A percentile compares a stretch with the other conserved stretches of the same genome.
Evolutionary conservation across 768 basidiomycete genomes (phyloP).

Genomic region (Amanita phalloides): DNA sequence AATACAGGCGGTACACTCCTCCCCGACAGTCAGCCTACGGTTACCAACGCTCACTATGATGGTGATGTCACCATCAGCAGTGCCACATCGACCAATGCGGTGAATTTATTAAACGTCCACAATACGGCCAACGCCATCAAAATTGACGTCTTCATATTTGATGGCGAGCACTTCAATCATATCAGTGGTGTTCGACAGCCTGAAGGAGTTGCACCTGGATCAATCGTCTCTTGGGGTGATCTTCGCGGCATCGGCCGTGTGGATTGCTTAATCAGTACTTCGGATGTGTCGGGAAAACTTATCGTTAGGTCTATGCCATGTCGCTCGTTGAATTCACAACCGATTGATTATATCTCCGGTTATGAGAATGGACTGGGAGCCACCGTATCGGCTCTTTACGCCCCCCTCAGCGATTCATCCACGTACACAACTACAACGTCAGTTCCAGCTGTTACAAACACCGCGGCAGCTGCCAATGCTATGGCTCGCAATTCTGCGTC

Average conservation of each 20-base stretch:
- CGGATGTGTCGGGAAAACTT: too few relatives aligned
- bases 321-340: background rate
- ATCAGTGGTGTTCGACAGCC: too few relatives aligned
- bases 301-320: too few relatives aligned
- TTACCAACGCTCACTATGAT: background rate
- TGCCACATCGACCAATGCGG: background rate
- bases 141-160: background rate
- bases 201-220: too few relatives aligned
- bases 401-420: background rate
- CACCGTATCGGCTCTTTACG: background rate
- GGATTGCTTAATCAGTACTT: background rate
- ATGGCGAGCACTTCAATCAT: background rate
- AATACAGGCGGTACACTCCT: background rate
- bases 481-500: too few relatives aligned
- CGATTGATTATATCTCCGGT: background rate
- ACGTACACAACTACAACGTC: background rate
- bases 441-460: background rate
- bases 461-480: background rate
- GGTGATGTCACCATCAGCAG: background rate
- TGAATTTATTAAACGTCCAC: too few relatives aligned
- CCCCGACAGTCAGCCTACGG: background rate
- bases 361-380: background rate
- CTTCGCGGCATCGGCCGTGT: background rate
- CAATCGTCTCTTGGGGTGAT: background rate
- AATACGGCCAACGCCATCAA: fast-evolving